Base-by-base conservation (phyloP, 2,329 filamentous ascomycete genomes). In the Aspergillus fumigatiaffinis region DNA sequence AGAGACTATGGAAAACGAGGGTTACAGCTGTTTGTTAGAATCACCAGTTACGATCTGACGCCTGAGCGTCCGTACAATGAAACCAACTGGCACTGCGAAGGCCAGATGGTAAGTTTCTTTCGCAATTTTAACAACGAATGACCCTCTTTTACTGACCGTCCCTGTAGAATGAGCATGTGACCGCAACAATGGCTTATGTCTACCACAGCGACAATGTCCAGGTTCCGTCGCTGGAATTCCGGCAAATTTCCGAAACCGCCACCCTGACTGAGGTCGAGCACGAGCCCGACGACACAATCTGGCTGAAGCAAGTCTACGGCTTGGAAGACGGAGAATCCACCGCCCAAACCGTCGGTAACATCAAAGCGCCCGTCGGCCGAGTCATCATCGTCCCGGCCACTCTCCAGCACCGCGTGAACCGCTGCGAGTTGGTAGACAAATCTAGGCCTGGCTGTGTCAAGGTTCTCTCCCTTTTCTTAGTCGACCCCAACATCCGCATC, bases 121-220 rank as follows among this genome's bases (percentile, higher is more conserved):
- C 12, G 25, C 20, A 46, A 46, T 46, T 20, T 3, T 8, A n/a
- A 20, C 10, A 46, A 3, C 42, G 2, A 21, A 6, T 10, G n/a
- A 2, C 12, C 3, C 20, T 23, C 14, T 12, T 47, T 7, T 23
- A 12, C 44, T 47, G 44, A 47, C 23, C 21, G 10, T 23, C 20
- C 17, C 21, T 10, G 10, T 47, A 76, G 71, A 88, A 89, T 63
- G 86, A 89, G 68, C 82, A 82, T 60, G 87, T 90, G 41, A 81
- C 80, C 61, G 84, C 84, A 0, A 85, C 84, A 0, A 82, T 85
- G 0, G 73, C 89, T 20, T 86, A 85, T 70, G 86, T 86, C 68
- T 84, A 84, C 62, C 82, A 86, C 58, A 73, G 68, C 49, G 79
- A 85, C 0, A 90, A 90, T 67, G 80, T 88, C 52, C 81, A 80